Evolutionary conservation across 495 filamentous ascomycete species (phyloP).

Genomic region (Trichoderma erinaceum): DNA sequence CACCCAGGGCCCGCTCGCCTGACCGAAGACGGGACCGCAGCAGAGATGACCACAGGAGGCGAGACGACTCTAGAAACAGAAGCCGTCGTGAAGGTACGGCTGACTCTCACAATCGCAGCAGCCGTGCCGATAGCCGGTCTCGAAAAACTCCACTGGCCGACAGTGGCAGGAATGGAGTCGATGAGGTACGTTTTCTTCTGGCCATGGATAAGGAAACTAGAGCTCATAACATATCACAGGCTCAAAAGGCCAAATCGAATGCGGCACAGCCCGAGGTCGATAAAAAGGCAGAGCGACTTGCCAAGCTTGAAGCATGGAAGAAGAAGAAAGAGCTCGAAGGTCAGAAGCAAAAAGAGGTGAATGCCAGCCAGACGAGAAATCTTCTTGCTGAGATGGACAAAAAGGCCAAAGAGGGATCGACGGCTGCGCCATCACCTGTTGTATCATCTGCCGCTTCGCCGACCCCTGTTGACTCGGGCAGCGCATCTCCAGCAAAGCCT

Average conservation of each 20-base stretch:
- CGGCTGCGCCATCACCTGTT: constrained; percentile 46
- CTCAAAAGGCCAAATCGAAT: constrained; percentile 46
- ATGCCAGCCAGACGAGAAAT: constrained; percentile 54
- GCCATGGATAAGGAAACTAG: background rate
- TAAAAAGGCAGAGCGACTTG: constrained; percentile 75
- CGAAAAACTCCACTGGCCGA: constrained; percentile 41
- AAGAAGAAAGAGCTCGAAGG: constrained; percentile 79
- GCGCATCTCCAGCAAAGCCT: constrained; percentile 43
- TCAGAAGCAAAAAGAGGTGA: constrained; percentile 65
- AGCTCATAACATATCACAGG: constrained; percentile 29
- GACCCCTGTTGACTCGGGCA: constrained; percentile 28
- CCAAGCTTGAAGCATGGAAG: constrained; percentile 88
- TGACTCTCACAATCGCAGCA: constrained; percentile 65
- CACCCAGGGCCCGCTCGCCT: constrained; percentile 49
- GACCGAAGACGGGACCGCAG: constrained; percentile 54
- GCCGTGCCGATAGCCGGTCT: constrained; percentile 59
- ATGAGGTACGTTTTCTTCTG: constrained; percentile 43
- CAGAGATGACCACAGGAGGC: constrained; percentile 64
- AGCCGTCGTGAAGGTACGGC: constrained; percentile 69
- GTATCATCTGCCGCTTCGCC: constrained; percentile 49
- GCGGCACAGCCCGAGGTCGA: constrained; percentile 65
- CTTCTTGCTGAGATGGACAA: constrained; percentile 73
- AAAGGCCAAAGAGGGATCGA: constrained; percentile 52
- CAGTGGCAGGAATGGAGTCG: constrained; percentile 35
- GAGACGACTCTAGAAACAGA: constrained; percentile 74